Evolutionary conservation across 75 land plant species (phyloP).

Genomic region (Chamaecyparis obtusa): DNA sequence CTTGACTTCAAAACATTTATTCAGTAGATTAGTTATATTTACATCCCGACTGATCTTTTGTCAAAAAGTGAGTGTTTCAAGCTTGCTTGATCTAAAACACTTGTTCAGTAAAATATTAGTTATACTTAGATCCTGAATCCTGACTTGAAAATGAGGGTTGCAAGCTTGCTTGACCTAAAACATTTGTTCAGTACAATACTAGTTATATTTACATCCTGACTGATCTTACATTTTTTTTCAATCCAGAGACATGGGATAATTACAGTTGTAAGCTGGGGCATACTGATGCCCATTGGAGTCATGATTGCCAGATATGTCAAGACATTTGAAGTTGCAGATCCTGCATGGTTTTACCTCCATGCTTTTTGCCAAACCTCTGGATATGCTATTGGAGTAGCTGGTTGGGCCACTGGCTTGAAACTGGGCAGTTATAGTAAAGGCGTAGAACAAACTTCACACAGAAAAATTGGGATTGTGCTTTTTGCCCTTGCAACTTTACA

Average conservation of each 20-base stretch:
- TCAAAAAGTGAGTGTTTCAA: no score
- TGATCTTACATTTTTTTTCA: not conserved
- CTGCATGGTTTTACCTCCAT: conserved; percentile 84
- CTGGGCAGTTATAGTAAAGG: conserved; percentile 41
- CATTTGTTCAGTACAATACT: no score
- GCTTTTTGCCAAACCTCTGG: conserved; percentile 56
- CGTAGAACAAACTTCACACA: conserved; percentile 28
- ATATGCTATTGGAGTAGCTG: conserved; percentile 66
- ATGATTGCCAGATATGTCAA: conserved; percentile 62
- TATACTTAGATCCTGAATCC: no score
- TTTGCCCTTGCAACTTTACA: conserved; percentile 70
- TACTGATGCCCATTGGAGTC: conserved; percentile 67
- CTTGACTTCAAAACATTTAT: no score
- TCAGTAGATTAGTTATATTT: no score
- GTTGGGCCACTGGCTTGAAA: conserved; percentile 69
- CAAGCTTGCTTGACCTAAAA: no score
- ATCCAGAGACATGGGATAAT: conserved; percentile 71
- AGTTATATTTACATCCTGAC: no score
- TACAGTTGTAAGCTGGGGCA: conserved; percentile 74
- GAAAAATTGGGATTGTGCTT: conserved; percentile 59
- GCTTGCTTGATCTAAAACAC: no score
- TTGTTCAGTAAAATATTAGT: no score
- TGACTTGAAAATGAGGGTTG: no score
- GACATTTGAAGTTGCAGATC: conserved; percentile 40
- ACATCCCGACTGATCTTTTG: no score